Base-by-base conservation (phyloP, 805 yeast species). In the Myxozyma sirexii region DNA sequence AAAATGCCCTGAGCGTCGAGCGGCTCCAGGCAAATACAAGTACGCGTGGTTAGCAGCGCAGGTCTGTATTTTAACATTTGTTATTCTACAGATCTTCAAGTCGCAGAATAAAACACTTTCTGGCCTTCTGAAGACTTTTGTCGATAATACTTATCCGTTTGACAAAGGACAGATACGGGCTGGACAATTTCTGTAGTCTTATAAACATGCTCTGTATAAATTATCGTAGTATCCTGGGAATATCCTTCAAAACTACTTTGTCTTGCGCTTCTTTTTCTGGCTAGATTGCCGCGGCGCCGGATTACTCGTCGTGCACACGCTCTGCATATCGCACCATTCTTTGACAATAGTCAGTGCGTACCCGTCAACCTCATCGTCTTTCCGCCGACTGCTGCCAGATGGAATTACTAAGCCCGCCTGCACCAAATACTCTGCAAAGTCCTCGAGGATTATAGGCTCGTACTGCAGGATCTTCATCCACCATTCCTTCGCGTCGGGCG, bases 161-260 rank as follows among this genome's bases (percentile, higher is more conserved):
- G 55, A 42, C 54, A 56, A 60, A 57, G 63, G 67, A 64, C 67
- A 64, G 67, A 64, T 64, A 64, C 67, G 67, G 67, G 60, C 56
- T 54, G 49, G 17, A 64, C 67, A 64, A 48, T 19, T 15, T n/a
- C 21, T 4, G n/a, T 47, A 31, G 29, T 21, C 8, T 2, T 19
- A 38, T 38, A n/a, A 17, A 38, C 21, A 38, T 1, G 3, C 42
- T 38, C 6, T n/a, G 21, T 38, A 17, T n/a, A 3, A 17, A 13
- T 33, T 2, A 12, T 33, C 37, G 37, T 12, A 12, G n/a, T n/a
- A n/a, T n/a, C n/a, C n/a, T n/a, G n/a, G n/a, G n/a, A n/a, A n/a
- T n/a, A n/a, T n/a, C n/a, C n/a, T n/a, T n/a, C n/a, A n/a, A n/a
- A n/a, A 10, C 33, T 29, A 29, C 6, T n/a, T 37, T 17, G 5